Evolutionary conservation across 192 early-diverging fungal genomes (phyloP), one percentile per base, ranked within the genome.

Genomic region (Backusella tuberculispora): DNA sequence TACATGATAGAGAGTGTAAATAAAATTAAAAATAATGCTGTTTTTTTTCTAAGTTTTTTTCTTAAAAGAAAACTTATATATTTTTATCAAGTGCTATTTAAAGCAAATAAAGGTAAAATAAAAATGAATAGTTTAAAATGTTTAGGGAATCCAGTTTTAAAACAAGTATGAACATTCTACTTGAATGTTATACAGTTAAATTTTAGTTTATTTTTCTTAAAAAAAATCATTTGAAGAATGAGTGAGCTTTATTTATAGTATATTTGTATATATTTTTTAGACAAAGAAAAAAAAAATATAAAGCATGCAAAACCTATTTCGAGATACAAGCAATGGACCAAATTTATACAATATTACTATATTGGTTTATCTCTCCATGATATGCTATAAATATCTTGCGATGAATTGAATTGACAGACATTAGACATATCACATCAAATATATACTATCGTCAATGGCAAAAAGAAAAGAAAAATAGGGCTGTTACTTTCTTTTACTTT

Each of bases 291-390:
- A 47, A 47, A 47, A n/a, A n/a, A n/a, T n/a, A 34, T 34, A 34
- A 34, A 34, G 29, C 29, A 34, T 34, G 29, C 2, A 34, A 19
- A 53, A 19, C n/a, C n/a, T 53, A 53, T 53, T 53, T 56, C 50
- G 50, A 56, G 45, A 56, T 26, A 56, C 53, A 56, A 56, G 21
- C 8, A 56, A 56, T 56, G 53, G 21, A 56, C 21, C 53, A 56
- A 24, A 56, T 56, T 56, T 56, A 56, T 56, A 56, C 53, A 56
- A 56, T 56, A 56, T 56, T 56, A 56, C 53, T 56, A 56, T 24
- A 56, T 26, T 26, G 19, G 53, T 12, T 56, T 56, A 24, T 56
- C 21, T 56, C 53, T 24, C 53, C 53, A 56, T 56, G 53, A 19
- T 21, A 56, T 56, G 53, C 17, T 21, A 56, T 48, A 48, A 48